Percentiles rank a stretch among this genome's conserved stretches.
phyloP scores from a whole-genome alignment of 2,329 filamentous ascomycete species.

The Blumeriella jaapii region DNA sequence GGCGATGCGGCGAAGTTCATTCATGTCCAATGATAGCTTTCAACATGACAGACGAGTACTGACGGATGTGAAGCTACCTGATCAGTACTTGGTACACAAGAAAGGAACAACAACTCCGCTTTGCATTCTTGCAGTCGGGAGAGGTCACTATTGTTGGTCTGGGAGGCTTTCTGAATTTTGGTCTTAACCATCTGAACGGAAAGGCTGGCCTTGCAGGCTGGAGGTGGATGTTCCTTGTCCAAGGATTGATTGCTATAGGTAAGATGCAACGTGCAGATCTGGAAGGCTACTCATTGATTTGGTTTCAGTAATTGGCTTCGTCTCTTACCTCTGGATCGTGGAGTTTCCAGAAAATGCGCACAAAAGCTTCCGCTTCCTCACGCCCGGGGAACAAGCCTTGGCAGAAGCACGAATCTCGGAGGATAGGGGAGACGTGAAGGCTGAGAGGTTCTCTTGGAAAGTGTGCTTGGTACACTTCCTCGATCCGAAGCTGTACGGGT shows the following conservation, averaged over 20 bases:
- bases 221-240: slow-evolving; percentile 50
- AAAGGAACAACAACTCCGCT: slow-evolving; percentile 34
- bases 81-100: slow-evolving; percentile 30
- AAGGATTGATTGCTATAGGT: slow-evolving; percentile 39
- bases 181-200: slow-evolving; percentile 52
- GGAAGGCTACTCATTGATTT: slow-evolving; percentile 7
- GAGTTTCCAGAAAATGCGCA: slow-evolving; percentile 51
- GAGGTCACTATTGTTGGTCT: slow-evolving; percentile 46
- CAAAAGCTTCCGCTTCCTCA: slow-evolving; percentile 41
- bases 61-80: slow-evolving; percentile 34
- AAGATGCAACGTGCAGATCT: slow-evolving; percentile 6
- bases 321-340: slow-evolving; percentile 47
- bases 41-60: no score
- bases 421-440: slow-evolving; percentile 44
- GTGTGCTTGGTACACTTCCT: slow-evolving; percentile 37
- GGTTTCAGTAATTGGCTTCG: slow-evolving; percentile 39
- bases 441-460: slow-evolving; percentile 46
- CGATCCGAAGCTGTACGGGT: slow-evolving; percentile 51
- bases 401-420: slow-evolving; percentile 39
- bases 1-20: no score
- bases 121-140: slow-evolving; percentile 55
- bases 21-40: no score
- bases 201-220: slow-evolving; percentile 42
- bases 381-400: slow-evolving; percentile 39
- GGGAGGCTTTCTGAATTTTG: slow-evolving; percentile 40